Percentiles rank a stretch among this genome's conserved stretches.
phyloP scores from a whole-genome alignment of 2,329 filamentous ascomycete species.

The Talaromyces marneffei region DNA sequence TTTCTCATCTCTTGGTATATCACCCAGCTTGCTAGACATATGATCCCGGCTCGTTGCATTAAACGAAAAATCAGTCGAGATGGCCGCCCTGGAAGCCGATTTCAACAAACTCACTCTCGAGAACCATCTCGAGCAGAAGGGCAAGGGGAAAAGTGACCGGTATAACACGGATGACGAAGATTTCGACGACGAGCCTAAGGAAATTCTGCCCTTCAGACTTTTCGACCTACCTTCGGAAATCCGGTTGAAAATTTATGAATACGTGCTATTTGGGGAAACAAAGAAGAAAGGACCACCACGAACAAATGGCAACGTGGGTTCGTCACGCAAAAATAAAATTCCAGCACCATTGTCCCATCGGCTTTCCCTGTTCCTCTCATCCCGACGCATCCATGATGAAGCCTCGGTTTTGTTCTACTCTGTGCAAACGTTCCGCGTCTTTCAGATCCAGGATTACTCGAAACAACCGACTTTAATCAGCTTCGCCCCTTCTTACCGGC shows the following conservation, averaged over 20 bases:
- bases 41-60: background rate
- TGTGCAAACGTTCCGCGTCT: constrained; percentile 49
- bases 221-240: constrained; percentile 51
- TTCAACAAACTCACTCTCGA: constrained; percentile 23
- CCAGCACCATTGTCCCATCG: constrained; percentile 31
- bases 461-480: constrained; percentile 42
- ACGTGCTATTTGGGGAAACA: constrained; percentile 37
- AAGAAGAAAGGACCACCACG: constrained; percentile 22
- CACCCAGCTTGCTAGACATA: constrained; percentile 20
- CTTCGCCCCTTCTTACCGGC: constrained; percentile 47
- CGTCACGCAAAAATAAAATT: constrained; percentile 31
- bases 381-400: constrained; percentile 45
- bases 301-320: constrained; percentile 30
- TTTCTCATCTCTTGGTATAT: constrained; percentile 13
- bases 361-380: constrained; percentile 37
- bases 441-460: constrained; percentile 47
- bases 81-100: constrained; percentile 20
- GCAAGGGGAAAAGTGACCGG: constrained; percentile 16
- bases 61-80: constrained; percentile 16
- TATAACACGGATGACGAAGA: constrained; percentile 17
- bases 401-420: constrained; percentile 48
- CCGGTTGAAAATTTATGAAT: constrained; percentile 45
- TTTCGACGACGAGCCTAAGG: constrained; percentile 9
- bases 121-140: constrained; percentile 13
- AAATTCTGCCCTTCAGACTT: constrained; percentile 42